phyloP scores from a whole-genome alignment of 2,329 filamentous ascomycete species.

The Fusarium sp. region DNA sequence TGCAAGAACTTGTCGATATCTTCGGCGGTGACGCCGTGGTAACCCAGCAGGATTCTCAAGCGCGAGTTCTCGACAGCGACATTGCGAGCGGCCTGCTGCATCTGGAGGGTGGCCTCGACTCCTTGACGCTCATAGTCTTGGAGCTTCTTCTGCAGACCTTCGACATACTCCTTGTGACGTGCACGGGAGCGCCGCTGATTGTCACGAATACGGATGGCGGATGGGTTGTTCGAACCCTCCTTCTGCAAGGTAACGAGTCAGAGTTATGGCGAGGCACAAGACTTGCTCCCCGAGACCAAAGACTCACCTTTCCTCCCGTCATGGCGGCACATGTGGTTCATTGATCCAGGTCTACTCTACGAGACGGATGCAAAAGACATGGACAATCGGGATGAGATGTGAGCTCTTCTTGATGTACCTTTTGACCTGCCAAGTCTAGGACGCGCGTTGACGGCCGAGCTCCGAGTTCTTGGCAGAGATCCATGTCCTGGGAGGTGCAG shows the following conservation, averaged over 20 bases:
- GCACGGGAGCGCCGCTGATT: constrained; percentile 65
- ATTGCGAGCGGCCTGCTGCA: constrained; percentile 63
- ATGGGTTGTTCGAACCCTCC: constrained; percentile 45
- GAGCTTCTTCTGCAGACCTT: constrained; percentile 58
- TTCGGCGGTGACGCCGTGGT: constrained; percentile 50
- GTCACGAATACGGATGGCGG: constrained; percentile 56
- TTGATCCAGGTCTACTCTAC: constrained; percentile 37
- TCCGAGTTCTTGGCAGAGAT: constrained; percentile 43
- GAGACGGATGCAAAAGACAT: constrained; percentile 35
- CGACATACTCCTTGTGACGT: constrained; percentile 61
- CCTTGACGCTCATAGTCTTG: constrained; percentile 60
- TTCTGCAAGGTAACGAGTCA: constrained; percentile 39
- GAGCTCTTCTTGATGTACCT: constrained; percentile 42
- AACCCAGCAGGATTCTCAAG: constrained; percentile 55
- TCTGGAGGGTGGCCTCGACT: constrained; percentile 60
- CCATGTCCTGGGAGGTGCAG: constrained; percentile 43
- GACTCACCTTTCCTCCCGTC: constrained; percentile 45
- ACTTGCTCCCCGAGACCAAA: constrained; percentile 14
- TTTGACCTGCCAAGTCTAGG: constrained; percentile 43
- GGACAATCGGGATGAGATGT: constrained; percentile 37
- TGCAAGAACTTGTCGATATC: constrained; percentile 55
- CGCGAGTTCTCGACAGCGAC: constrained; percentile 61
- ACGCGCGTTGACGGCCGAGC: constrained; percentile 45
- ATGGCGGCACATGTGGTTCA: constrained; percentile 37
- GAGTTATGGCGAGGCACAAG: constrained; percentile 16